Conservation (phyloP, 116 monocot genomes). For the Trichopus zeylanicus region DNA sequence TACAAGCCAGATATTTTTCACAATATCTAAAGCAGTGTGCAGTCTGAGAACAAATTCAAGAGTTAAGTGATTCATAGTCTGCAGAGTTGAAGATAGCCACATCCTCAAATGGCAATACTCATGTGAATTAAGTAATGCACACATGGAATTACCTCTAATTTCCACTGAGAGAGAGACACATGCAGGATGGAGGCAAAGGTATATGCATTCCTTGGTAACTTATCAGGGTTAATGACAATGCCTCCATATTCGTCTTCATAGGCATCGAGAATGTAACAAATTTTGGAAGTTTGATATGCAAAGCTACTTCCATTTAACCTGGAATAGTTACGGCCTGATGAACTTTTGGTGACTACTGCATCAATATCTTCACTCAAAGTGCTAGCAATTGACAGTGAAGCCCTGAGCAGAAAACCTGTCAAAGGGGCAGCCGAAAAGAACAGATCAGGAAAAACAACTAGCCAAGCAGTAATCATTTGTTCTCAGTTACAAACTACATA, state of each 20-base stretch:
- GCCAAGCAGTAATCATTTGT: neutral
- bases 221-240: slow-evolving; percentile 43
- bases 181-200: slow-evolving; percentile 37
- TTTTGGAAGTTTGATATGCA: slow-evolving; percentile 5
- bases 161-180: slow-evolving; percentile 60
- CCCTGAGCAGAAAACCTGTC: slow-evolving; percentile 13
- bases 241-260: slow-evolving; percentile 77
- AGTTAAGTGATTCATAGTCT: neutral
- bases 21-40: too few species aligned
- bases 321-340: slow-evolving; percentile 13
- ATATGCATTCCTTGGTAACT: slow-evolving; percentile 36
- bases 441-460: neutral
- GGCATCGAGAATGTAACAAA: slow-evolving; percentile 40
- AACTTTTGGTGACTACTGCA: slow-evolving; percentile 10
- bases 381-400: slow-evolving; percentile 25
- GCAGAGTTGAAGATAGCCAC: too few species aligned
- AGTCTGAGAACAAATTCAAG: too few species aligned
- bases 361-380: slow-evolving; percentile 26
- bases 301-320: slow-evolving; percentile 18
- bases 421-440: neutral
- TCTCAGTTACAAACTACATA: neutral
- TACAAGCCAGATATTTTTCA: too few species aligned
- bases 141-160: too few species aligned
- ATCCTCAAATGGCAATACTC: too few species aligned
- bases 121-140: too few species aligned